Evolutionary conservation across 2,329 filamentous ascomycete species (phyloP), one percentile per base, ranked within the genome.

Genomic region (Colletotrichum kahawae): DNA sequence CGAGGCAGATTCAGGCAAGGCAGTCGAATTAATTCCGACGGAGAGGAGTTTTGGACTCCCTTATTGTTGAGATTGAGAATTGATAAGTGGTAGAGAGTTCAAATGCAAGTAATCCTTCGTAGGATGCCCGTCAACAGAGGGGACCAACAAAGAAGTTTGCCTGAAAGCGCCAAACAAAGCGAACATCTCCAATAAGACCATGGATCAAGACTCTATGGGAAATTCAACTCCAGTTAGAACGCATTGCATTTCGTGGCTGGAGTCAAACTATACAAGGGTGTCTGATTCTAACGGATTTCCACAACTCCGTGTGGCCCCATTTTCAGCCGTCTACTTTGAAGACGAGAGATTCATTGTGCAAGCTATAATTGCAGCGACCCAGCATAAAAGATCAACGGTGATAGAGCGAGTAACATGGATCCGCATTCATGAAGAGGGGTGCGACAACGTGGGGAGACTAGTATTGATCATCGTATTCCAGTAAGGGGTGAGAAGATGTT

Each of bases 391-490:
- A 21, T 21, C 4, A 10, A n/a, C 43, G 18, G 43, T 48, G 18
- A 13, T 18, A 48, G n/a, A 12, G 5, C 43, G 18, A 48, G 43
- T 21, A 7, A 13, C 18, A 21, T 21, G 18, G 12, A 21, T 48
- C 18, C 43, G n/a, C 18, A 7, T 21, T 18, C 1, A 21, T 16
- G 36, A 38, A 9, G 14, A 38, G 36, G 36, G 16, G 7, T 0
- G 36, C 14, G 16, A 2, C 18, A 16, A 0, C 36, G 36, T 38
- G 18, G 36, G 18, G 16, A 38, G 36, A 18, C 36, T 4, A 38
- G 7, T 0, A 0, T 38, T 38, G 16, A 43, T 43, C 38, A 6
- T 43, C 38, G 9, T n/a, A 43, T n/a, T n/a, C 9, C 0, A 43
- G 38, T n/a, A 43, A 43, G 38, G 38, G 9, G 38, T 43, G 18